phyloP scores from a whole-genome alignment of 306 rosid genomes.

The Cucumis cinereus region DNA sequence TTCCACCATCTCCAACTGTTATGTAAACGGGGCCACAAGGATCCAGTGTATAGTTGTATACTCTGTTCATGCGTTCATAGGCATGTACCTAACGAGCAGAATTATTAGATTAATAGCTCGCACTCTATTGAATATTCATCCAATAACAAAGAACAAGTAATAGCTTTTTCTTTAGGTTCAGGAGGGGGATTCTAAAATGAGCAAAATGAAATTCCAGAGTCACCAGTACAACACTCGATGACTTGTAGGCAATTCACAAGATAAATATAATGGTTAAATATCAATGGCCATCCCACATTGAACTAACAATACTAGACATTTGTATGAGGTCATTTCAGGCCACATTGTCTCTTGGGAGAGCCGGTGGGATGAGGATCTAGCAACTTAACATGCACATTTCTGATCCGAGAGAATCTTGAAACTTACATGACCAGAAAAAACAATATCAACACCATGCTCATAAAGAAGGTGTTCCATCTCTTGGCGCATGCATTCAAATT shows the following conservation, averaged over 20 bases:
- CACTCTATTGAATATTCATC: background rate
- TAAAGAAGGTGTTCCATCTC: slow-evolving; percentile 86
- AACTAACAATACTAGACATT: background rate
- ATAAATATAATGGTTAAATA: background rate
- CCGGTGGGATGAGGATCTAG: background rate
- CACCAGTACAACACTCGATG: background rate
- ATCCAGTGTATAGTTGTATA: slow-evolving; percentile 68
- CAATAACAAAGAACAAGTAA: background rate
- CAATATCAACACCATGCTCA: slow-evolving; percentile 49
- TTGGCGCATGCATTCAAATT: slow-evolving; percentile 89
- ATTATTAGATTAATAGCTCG: background rate
- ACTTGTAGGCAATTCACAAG: background rate
- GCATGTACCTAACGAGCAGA: slow-evolving; percentile 67
- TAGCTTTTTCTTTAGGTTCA: background rate
- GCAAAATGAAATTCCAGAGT: background rate
- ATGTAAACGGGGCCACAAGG: slow-evolving; percentile 74
- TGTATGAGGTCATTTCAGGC: background rate
- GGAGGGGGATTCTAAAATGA: background rate
- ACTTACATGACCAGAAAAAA: slow-evolving; percentile 88
- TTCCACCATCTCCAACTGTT: slow-evolving; percentile 92
- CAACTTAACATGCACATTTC: background rate
- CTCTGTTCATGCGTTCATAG: slow-evolving; percentile 82
- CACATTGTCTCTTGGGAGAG: background rate
- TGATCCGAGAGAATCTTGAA: background rate
- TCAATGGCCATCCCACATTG: background rate